A percentile compares a stretch with the other conserved stretches of the same genome.
These are phyloP conservation scores for Debaryomycetaceae sp. DNA, from an alignment of 1,139 yeast species.

Conservation along the genomic window DNA sequence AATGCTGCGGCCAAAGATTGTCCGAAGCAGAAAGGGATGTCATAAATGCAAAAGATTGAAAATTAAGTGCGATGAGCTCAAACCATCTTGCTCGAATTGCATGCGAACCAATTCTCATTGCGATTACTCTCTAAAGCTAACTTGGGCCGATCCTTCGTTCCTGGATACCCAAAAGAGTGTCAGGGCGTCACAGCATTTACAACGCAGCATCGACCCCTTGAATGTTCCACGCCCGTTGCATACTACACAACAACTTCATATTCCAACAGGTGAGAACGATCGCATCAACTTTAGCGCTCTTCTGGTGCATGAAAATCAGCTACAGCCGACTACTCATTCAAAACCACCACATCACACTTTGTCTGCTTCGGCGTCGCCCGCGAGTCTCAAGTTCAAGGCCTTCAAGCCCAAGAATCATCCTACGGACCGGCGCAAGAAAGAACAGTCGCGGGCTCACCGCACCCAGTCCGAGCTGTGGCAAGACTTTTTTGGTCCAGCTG, in stretches of 20 bases:
- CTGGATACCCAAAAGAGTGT: conserved; percentile 23
- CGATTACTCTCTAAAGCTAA: conserved; percentile 54
- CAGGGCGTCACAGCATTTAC: conserved; percentile 7
- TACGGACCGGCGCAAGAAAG: not conserved
- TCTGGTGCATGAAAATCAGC: too few relatives aligned
- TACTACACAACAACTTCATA: too few relatives aligned
- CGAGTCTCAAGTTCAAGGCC: too few relatives aligned
- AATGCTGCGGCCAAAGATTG: conserved; percentile 6
- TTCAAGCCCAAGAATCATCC: too few relatives aligned
- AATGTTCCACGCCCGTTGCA: too few relatives aligned
- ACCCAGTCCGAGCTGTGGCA: not conserved
- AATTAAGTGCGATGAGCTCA: conserved; percentile 62
- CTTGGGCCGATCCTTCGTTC: conserved; percentile 75
- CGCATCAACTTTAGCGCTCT: too few relatives aligned
- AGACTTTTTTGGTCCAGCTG: not conserved
- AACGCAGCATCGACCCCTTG: not conserved
- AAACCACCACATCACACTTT: too few relatives aligned
- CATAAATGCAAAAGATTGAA: conserved; percentile 59
- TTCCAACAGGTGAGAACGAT: too few relatives aligned
- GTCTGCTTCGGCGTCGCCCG: too few relatives aligned
- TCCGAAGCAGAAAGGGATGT: conserved; percentile 42
- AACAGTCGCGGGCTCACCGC: not conserved
- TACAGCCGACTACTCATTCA: too few relatives aligned
- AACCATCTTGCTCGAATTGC: conserved; percentile 59
- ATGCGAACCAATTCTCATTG: conserved; percentile 35